Evolutionary conservation across 2,329 filamentous ascomycete species (phyloP), one percentile per base, ranked within the genome.

Genomic region (Trichoderma pleuroti): DNA sequence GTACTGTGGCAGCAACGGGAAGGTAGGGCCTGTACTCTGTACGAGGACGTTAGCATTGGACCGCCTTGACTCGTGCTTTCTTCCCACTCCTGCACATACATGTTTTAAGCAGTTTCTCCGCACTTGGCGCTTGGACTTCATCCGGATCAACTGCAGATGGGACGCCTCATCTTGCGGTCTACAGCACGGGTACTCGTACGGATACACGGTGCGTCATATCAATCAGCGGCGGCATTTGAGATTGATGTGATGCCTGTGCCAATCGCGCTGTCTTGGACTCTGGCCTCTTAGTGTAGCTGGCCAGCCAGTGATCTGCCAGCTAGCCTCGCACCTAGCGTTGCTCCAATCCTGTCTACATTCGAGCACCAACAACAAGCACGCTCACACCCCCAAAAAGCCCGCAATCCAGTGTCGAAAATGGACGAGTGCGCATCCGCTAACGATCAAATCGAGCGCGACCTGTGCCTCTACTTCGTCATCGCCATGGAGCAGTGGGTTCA

Each of bases 391-490:
- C 21, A 36, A n/a, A 66, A 68, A 49, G 8, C 36, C 26, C 52
- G n/a, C 52, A 46, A 24, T 21, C 56, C 52, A 36, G 64, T 14
- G 52, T 59, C 64, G 52, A 54, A 57, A 46, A 59, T 34, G 64
- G 64, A 56, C 54, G 65, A 65, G 52, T 56, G 26, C 26, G 36
- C 18, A 68, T 34, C 54, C 65, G 52, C 64, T 68, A 68, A 60
- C 26, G 34, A 57, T 42, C 16, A 39, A 42, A 24, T 68, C 65
- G 36, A 64, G 42, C 30, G 24, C 30, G 54, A 62, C 60, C 3
- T 14, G 56, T n/a, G 30, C 30, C 21, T 34, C n/a, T 34, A 49
- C 36, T 21, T 59, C 34, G 34, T 42, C 26, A 67, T 59, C 26
- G 28, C 36, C 42, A 49, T 49, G 65, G 30, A 65, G 46, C 62